phyloP scores from a whole-genome alignment of 2,329 filamentous ascomycete species.

The Penicillium sp. region DNA sequence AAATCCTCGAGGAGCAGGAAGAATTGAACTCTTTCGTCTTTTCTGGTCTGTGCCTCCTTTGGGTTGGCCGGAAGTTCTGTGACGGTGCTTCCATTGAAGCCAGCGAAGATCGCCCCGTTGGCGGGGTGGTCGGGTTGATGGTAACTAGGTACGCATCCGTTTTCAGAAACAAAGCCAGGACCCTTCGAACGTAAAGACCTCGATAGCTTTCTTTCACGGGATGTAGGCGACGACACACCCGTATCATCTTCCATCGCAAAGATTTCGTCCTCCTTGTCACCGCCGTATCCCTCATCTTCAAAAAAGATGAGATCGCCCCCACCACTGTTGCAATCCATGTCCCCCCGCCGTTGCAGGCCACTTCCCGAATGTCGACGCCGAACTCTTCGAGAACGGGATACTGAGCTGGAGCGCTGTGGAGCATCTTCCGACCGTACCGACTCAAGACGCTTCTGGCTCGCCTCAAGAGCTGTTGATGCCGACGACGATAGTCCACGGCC shows the following conservation, averaged over 20 bases:
- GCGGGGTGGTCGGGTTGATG: neutral
- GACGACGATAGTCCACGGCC: slow-evolving; percentile 42
- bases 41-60: slow-evolving; percentile 69
- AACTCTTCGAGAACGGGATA: slow-evolving; percentile 36
- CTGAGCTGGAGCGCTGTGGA: slow-evolving; percentile 51
- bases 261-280: slow-evolving; percentile 73
- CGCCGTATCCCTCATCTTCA: slow-evolving; percentile 85
- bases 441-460: slow-evolving; percentile 39
- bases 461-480: slow-evolving; percentile 44
- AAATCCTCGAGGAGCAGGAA: slow-evolving; percentile 94
- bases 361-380: slow-evolving; percentile 84
- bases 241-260: slow-evolving; percentile 69
- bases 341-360: slow-evolving; percentile 75
- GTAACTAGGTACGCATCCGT: neutral
- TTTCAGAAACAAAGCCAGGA: neutral
- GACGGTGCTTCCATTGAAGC: slow-evolving; percentile 25
- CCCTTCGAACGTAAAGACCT: slow-evolving; percentile 21
- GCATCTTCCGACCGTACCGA: slow-evolving; percentile 41
- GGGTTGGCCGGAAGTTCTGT: slow-evolving; percentile 67
- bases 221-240: slow-evolving; percentile 20
- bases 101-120: slow-evolving; percentile 11
- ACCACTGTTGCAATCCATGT: slow-evolving; percentile 69
- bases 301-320: slow-evolving; percentile 90
- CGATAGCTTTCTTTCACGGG: slow-evolving; percentile 17
- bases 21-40: slow-evolving; percentile 75